Evolutionary conservation across 345 rosid species (phyloP), one percentile per base, ranked within the genome.

Genomic region (Punica granatum): DNA sequence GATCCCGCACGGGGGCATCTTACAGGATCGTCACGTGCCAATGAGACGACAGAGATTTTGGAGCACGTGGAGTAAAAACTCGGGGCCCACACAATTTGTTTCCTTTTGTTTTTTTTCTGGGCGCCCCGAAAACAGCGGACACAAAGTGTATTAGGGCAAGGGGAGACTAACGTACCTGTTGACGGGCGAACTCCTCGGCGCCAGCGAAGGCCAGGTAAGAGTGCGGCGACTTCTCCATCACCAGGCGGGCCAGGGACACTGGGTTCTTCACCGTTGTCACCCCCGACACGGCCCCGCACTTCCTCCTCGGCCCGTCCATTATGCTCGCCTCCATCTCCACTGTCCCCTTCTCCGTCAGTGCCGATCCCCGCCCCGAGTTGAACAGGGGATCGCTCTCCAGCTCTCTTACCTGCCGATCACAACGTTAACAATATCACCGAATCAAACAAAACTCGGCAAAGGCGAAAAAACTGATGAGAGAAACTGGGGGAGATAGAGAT

Each of bases 241-340:
- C 97, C 41, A 90, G 92, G 8, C 98, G 88, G 53, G 98, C 98
- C 4, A 93, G 92, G 61, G 97, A 90, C 25, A 93, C 28, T 0
- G 98, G 98, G 65, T 93, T 93, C 66, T 93, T 90, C 9, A 93
- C 98, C 0, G 90, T 85, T 63, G 95, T 87, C 21, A 93, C 25
- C 19, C 97, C 97, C 0, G 98, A 93, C 21, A 93, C 97, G 56
- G 97, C 94, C 11, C 97, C 98, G 79, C 97, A 90, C 74, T 97
- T 70, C 71, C 98, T 81, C 77, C 67, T 79, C 1, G 86, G 81
- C 13, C 97, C 97, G 49, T 93, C 97, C 98, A 93, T 93, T 19
- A 93, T 90, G 78, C 97, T 90, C 4, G 98, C 98, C 70, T 94
- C 99, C 99, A 94, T 90, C 81, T 90, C 99, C 77, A 83, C 99